These are phyloP conservation scores for Exidia glandulosa DNA, from an alignment of 768 basidiomycete genomes.

Conservation along the genomic window DNA sequence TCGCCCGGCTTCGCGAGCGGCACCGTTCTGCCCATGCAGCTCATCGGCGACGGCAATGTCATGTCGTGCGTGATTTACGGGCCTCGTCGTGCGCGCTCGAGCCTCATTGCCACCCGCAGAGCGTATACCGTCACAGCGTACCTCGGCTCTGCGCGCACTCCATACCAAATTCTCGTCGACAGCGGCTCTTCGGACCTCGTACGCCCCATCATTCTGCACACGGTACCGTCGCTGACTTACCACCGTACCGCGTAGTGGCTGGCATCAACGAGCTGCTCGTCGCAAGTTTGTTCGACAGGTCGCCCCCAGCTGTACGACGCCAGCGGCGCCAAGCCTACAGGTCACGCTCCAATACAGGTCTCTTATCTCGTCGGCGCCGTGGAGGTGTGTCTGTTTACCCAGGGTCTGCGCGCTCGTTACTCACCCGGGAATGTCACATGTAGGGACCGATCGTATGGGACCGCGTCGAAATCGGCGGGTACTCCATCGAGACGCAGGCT, in stretches of 20 bases:
- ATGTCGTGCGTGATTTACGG: conserved; percentile 42
- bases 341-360: conserved; percentile 35
- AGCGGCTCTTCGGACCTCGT: conserved; percentile 78
- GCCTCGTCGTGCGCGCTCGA: neutral
- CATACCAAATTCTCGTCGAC: conserved; percentile 60
- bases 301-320: conserved; percentile 41
- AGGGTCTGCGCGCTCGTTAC: neutral
- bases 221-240: conserved; percentile 1
- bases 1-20: conserved; percentile 36
- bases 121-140: conserved; percentile 52
- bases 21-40: conserved; percentile 44
- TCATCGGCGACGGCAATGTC: conserved; percentile 41
- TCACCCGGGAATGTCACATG: conserved; percentile 32
- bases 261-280: conserved; percentile 52
- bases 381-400: neutral
- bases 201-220: conserved; percentile 14
- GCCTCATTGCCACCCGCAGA: conserved; percentile 22
- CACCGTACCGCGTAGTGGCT: conserved; percentile 49
- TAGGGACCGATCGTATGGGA: conserved; percentile 65
- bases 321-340: conserved; percentile 32
- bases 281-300: conserved; percentile 37
- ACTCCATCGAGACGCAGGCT: conserved; percentile 54
- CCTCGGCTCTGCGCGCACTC: conserved; percentile 39
- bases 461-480: conserved; percentile 47
- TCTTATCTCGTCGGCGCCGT: conserved; percentile 33